Base-by-base conservation (phyloP, 805 yeast genomes). In the Nakazawaea siamensis region DNA sequence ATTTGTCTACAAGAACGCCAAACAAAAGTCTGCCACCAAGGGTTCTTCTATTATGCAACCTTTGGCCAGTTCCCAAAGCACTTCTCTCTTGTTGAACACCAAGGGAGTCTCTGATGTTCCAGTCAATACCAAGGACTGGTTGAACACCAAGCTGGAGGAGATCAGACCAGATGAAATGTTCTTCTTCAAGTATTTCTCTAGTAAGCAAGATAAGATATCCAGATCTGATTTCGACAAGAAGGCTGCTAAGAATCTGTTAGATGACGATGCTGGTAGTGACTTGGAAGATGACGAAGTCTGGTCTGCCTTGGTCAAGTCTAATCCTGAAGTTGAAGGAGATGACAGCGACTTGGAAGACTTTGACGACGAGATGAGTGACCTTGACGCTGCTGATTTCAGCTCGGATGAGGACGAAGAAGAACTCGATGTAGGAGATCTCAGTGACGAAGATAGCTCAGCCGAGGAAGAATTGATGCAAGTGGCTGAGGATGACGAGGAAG, bases 31-130 rank as follows among this genome's bases (percentile, higher is more conserved):
- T 23, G 13, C 12, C 23, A 62, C 78, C n/a, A 78, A 82, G 54
- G 97, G 97, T 50, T 66, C 81, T 4, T 86, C 97, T 29, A 88
- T 92, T 53, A 92, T 92, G 97, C 98, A 92, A 66, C 97, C 98
- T 33, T 66, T 92, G 44, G 87, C 94, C 29, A 97, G 96, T 43
- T 69, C 76, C 1, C 82, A 80, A 43, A 78, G 84, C 15, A 84
- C 82, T 8, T 62, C 78, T 4, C 58, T 81, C 35, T 64, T 82
- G 45, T 84, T 82, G 10, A 76, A 66, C 48, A 67, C 62, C 42
- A 35, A 37, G 20, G 44, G 44, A 4, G 46, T 51, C 13, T 46
- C 51, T 19, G 51, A 46, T 12, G 52, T 70, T 11, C 95, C 97
- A 2, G 94, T 73, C 4, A 87, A 88, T 51, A 73, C 92, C 6